phyloP scores from a whole-genome alignment of 768 basidiomycete genomes.

The Leccinum fibrillosum region DNA sequence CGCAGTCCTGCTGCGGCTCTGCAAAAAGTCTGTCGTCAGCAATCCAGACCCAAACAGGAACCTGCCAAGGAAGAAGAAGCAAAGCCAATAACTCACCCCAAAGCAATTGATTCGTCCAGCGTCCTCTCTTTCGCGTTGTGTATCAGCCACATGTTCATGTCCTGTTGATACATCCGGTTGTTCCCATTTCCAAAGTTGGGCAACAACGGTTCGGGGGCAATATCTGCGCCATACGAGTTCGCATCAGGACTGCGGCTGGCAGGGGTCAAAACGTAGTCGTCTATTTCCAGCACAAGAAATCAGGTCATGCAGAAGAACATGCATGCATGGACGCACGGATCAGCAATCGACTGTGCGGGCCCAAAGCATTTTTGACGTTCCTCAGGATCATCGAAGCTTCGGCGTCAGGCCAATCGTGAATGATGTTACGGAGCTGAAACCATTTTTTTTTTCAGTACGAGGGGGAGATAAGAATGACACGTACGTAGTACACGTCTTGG shows the following conservation, averaged over 20 bases:
- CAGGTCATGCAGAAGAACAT: background rate
- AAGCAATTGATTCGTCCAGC: constrained; percentile 36
- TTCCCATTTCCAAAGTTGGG: constrained; percentile 46
- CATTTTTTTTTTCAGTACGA: too few relatives aligned
- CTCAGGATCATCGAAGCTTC: constrained; percentile 31
- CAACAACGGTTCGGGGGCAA: constrained; percentile 44
- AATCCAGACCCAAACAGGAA: background rate
- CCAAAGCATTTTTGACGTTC: constrained; percentile 29
- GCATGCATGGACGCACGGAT: constrained; percentile 26
- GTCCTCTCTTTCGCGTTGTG: constrained; percentile 44
- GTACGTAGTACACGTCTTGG: constrained; percentile 26
- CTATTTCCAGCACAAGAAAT: constrained; percentile 1
- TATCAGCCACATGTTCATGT: constrained; percentile 44
- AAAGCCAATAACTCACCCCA: constrained; percentile 24
- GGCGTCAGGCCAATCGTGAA: constrained; percentile 37
- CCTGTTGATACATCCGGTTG: constrained; percentile 40
- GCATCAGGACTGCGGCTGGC: constrained; percentile 7
- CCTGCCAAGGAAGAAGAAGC: background rate
- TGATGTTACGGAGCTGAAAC: constrained; percentile 25
- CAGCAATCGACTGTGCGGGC: constrained; percentile 28
- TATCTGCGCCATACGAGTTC: constrained; percentile 14
- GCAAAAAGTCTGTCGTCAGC: background rate
- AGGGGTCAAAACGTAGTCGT: constrained; percentile 20
- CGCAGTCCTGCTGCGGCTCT: constrained; percentile 19
- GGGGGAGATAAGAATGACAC: background rate